Conservation (phyloP, 331 rosid genomes). For the Phaseolus coccineus region DNA sequence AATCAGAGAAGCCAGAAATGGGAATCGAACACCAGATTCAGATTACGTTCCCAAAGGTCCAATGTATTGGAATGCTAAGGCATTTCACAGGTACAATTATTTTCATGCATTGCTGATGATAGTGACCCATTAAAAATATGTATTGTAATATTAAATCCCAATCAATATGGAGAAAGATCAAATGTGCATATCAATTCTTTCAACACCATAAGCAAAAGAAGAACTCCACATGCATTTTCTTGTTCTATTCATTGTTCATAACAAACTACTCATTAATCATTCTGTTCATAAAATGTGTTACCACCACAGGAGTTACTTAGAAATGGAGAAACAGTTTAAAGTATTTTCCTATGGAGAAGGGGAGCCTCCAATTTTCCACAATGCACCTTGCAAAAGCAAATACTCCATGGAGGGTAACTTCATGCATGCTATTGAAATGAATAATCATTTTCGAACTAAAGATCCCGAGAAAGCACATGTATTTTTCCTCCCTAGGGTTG, state of each 20-base stretch:
- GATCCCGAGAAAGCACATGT: conserved; percentile 82
- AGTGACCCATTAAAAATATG: background rate
- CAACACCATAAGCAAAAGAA: background rate
- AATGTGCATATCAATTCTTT: background rate
- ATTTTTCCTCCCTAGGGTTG: conserved; percentile 79
- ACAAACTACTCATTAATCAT: background rate
- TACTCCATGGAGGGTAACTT: conserved; percentile 88
- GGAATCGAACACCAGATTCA: conserved; percentile 58
- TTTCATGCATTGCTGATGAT: background rate
- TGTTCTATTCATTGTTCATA: background rate
- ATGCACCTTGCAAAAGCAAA: conserved; percentile 95
- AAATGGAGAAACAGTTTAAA: conserved; percentile 87
- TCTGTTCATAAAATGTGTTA: background rate
- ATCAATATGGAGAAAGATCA: too few relatives aligned
- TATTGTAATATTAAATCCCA: background rate
- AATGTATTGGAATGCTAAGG: conserved; percentile 77
- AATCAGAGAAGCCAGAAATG: conserved; percentile 64
- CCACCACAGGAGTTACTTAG: conserved; percentile 72
- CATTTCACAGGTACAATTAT: conserved; percentile 72
- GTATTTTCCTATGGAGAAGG: conserved; percentile 84
- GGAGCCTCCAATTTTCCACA: conserved; percentile 78
- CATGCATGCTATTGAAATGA: conserved; percentile 74
- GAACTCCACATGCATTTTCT: background rate
- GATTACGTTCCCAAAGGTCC: conserved; percentile 77
- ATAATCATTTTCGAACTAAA: conserved; percentile 62